Percentiles rank a stretch among this genome's conserved stretches.
Conservation (phyloP, 2,329 filamentous ascomycete species). For the Annulohypoxylon truncatum region DNA sequence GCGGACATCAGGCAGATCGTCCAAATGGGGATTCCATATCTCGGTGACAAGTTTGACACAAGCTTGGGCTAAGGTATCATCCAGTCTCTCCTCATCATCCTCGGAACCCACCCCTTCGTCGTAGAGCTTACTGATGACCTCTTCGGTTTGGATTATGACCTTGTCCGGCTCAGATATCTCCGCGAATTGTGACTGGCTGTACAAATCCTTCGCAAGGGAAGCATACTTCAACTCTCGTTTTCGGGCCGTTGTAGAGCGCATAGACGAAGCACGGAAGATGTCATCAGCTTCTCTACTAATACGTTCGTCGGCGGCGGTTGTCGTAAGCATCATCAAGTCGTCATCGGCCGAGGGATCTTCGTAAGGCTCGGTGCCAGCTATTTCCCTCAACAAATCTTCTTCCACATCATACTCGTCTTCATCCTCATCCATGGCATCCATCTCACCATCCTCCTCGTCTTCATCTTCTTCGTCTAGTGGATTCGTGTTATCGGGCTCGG, state of each 20-base stretch:
- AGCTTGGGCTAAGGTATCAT: conserved; percentile 66
- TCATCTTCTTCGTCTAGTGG: conserved; percentile 55
- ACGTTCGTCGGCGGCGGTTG: conserved; percentile 65
- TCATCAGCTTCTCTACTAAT: conserved; percentile 67
- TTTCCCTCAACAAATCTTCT: conserved; percentile 51
- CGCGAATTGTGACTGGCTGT: conserved; percentile 68
- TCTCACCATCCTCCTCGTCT: conserved; percentile 43
- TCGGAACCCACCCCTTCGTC: conserved; percentile 68
- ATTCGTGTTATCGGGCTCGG: conserved; percentile 47
- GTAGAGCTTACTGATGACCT: conserved; percentile 73
- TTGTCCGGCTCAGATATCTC: conserved; percentile 75
- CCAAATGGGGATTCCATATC: conserved; percentile 67
- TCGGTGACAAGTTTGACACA: conserved; percentile 61
- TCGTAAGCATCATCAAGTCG: conserved; percentile 66
- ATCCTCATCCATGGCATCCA: conserved; percentile 45
- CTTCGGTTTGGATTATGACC: conserved; percentile 81
- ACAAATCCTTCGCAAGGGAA: conserved; percentile 77
- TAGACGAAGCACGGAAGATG: conserved; percentile 65
- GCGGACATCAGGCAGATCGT: conserved; percentile 60
- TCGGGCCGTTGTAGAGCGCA: conserved; percentile 55
- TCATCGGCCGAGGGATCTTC: conserved; percentile 48
- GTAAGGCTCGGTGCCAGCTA: conserved; percentile 46
- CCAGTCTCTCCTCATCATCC: conserved; percentile 67
- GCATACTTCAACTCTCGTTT: conserved; percentile 72
- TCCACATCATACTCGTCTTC: conserved; percentile 53